Base-by-base conservation (phyloP, 1,284 basidiomycete genomes). In the Ceratobasidium sp. region DNA sequence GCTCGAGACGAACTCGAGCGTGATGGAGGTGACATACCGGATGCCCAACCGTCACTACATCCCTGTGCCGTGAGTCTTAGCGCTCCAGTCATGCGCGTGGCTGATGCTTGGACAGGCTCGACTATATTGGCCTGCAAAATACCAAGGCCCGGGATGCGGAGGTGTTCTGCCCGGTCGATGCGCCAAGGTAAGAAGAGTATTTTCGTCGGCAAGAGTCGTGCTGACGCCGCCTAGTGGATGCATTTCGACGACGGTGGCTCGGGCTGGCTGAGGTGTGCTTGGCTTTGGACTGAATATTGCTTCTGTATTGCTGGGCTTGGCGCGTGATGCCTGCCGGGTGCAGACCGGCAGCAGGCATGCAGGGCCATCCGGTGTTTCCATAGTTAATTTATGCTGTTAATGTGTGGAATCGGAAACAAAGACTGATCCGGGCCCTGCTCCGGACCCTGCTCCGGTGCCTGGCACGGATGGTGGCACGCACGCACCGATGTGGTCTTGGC, bases 41-140 rank as follows among this genome's bases (percentile, higher is more conserved):
- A 84, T 97, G 40, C 96, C 96, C 8, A 98, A 98, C 86, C 96
- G 95, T 82, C 95, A 96, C 79, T 96, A 95, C 80, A 87, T 96
- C 77, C 91, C 75, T 75, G 81, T 78, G 51, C 64, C 64, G 64
- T 67, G 53, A 67, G 64, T 67, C 64, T 67, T 56, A 48, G 51
- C 28, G 3, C 38, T 58, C 38, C 11, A 21, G 38, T 9, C 36
- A 6, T 36, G 14, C 49, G 53, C 12, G 21, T 12, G 40, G 28
- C 40, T 56, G 16, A 67, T 30, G 40, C 25, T 23, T 38, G 33
- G 64, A 25, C 51, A 67, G 64, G 53, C 64, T 67, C 16, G 64
- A 67, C 40, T 67, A 67, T 75, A 77, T 77, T 53, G 84, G 83
- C 14, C 75, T 86, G 67, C 85, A 86, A 75, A 87, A 87, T 76